Percentiles rank a stretch among this genome's conserved stretches.
These are phyloP conservation scores for Hypericum androsaemum DNA, from an alignment of 345 rosid species.

Conservation along the genomic window DNA sequence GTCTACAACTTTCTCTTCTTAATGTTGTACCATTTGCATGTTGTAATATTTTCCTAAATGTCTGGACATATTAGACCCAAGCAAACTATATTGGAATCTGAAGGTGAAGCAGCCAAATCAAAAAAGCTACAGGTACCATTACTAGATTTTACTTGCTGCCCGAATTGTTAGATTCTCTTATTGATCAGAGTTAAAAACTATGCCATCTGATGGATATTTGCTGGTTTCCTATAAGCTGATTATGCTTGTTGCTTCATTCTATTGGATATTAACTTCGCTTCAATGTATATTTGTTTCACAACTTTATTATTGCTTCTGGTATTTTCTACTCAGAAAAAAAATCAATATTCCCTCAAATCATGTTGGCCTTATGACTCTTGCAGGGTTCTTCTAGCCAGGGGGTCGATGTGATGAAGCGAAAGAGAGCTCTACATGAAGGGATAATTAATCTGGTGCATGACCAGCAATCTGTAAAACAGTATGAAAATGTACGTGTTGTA, in stretches of 20 bases:
- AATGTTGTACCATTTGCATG: neutral
- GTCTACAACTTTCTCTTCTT: neutral
- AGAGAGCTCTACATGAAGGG: slow-evolving; percentile 73
- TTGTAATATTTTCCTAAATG: slow-evolving; percentile 12
- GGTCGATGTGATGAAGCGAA: slow-evolving; percentile 93
- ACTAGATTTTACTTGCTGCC: too few species aligned
- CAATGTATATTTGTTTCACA: too few species aligned
- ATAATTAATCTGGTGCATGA: slow-evolving; percentile 59
- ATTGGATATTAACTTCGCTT: too few species aligned
- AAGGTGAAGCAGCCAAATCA: slow-evolving; percentile 82
- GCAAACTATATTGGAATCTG: slow-evolving; percentile 94
- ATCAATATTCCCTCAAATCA: too few species aligned
- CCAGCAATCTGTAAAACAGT: slow-evolving; percentile 39
- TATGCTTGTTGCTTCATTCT: too few species aligned
- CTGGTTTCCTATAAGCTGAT: too few species aligned
- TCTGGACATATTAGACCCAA: slow-evolving; percentile 56
- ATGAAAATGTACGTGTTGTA: slow-evolving; percentile 38
- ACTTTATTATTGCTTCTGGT: too few species aligned
- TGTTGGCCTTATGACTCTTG: slow-evolving; percentile 14
- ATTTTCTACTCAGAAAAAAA: too few species aligned
- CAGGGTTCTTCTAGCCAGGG: slow-evolving; percentile 63
- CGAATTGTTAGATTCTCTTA: too few species aligned
- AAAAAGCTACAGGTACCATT: slow-evolving; percentile 50
- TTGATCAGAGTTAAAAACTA: too few species aligned
- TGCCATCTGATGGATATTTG: too few species aligned